phyloP scores from a whole-genome alignment of 2,329 filamentous ascomycete genomes.

The Epichloe sylvatica region DNA sequence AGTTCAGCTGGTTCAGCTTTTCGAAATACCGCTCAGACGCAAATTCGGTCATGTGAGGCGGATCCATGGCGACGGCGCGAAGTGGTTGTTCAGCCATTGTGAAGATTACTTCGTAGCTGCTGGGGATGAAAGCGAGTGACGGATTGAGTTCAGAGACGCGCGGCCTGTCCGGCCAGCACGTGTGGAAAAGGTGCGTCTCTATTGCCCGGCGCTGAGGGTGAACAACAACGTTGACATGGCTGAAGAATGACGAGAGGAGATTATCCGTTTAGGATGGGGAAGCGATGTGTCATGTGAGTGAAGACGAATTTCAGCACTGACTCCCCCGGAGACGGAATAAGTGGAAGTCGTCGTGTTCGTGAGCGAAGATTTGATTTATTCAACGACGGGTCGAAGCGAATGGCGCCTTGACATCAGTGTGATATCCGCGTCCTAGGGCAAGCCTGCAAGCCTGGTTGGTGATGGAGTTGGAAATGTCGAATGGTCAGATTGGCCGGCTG shows the following conservation, averaged over 20 bases:
- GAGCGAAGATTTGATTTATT: no score
- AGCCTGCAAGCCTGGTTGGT: neutral
- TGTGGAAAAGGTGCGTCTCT: slow-evolving; percentile 17
- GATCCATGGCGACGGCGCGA: slow-evolving; percentile 36
- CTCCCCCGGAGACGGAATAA: no score
- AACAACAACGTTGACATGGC: slow-evolving; percentile 18
- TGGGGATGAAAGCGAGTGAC: slow-evolving; percentile 12
- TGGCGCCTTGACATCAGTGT: neutral
- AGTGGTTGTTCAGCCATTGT: slow-evolving; percentile 21
- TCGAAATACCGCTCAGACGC: slow-evolving; percentile 50
- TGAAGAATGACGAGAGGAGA: slow-evolving; percentile 1
- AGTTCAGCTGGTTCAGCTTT: slow-evolving; percentile 43
- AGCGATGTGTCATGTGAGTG: neutral
- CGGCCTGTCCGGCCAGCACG: slow-evolving; percentile 17
- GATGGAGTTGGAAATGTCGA: neutral
- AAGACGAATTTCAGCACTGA: neutral
- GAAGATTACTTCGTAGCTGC: slow-evolving; percentile 2
- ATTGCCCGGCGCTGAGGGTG: slow-evolving; percentile 13
- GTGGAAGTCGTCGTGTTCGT: neutral
- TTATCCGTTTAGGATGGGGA: no score
- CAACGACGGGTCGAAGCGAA: neutral
- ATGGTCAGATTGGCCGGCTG: neutral
- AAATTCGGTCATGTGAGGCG: slow-evolving; percentile 51
- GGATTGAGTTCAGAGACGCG: slow-evolving; percentile 5
- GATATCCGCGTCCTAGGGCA: neutral